Conservation (phyloP, 345 rosid species). For the Anastatica hierochuntica region DNA sequence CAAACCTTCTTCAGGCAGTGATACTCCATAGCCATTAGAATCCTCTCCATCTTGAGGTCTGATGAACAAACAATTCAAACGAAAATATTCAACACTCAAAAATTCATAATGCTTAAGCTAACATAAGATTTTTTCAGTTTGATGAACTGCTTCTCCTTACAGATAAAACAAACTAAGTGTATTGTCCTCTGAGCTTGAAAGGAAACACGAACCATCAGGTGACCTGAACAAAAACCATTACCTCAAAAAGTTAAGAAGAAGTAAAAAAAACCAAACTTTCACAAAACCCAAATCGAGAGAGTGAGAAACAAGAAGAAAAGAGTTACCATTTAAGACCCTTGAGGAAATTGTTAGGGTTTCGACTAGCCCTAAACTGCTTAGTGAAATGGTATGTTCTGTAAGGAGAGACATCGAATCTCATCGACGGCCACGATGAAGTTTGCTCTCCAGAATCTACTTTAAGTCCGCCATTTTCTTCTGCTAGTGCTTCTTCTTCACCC, state of each 20-base stretch:
- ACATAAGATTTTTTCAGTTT: background rate
- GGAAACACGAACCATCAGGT: constrained; percentile 87
- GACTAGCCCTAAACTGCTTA: constrained; percentile 46
- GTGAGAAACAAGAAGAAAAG: background rate
- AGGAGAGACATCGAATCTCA: constrained; percentile 60
- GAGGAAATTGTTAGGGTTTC: constrained; percentile 78
- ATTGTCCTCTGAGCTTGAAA: constrained; percentile 73
- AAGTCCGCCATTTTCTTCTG: constrained; percentile 21
- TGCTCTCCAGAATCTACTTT: constrained; percentile 22
- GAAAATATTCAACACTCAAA: too few species aligned
- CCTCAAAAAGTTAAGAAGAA: background rate
- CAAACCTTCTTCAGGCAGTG: constrained; percentile 21
- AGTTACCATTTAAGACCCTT: constrained; percentile 74
- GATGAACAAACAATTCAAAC: background rate
- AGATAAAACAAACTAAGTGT: constrained; percentile 54
- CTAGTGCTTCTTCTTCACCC: constrained; percentile 14
- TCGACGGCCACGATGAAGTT: constrained; percentile 38
- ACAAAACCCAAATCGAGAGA: too few species aligned
- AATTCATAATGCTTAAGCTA: background rate
- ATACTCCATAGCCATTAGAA: constrained; percentile 13
- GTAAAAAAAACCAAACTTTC: background rate
- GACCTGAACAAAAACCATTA: constrained; percentile 43
- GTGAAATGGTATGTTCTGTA: constrained; percentile 56
- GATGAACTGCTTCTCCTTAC: constrained; percentile 34
- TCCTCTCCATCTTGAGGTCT: constrained; percentile 29